Percentiles rank a stretch among this genome's conserved stretches.
Evolutionary conservation across 768 basidiomycete species (phyloP).

Genomic region (Candolleomyces eurysporus): DNA sequence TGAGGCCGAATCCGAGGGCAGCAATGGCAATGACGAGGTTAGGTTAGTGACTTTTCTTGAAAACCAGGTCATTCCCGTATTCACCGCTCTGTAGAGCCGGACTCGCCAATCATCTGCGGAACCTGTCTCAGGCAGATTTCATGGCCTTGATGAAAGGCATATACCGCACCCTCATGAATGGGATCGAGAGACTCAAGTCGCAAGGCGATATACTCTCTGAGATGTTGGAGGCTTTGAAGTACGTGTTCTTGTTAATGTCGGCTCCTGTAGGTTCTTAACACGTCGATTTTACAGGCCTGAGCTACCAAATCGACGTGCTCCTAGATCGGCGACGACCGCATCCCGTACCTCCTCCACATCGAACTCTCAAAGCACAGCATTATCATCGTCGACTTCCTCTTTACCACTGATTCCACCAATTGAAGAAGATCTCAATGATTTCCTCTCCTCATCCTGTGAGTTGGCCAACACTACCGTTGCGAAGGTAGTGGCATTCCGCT

Average conservation of each 20-base stretch:
- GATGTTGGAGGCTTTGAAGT: constrained; percentile 49
- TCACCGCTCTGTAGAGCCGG: constrained; percentile 29
- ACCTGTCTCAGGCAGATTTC: constrained; percentile 70
- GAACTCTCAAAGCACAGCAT: too few species aligned
- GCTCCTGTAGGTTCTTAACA: not conserved
- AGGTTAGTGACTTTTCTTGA: constrained; percentile 6
- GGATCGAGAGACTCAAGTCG: constrained; percentile 63
- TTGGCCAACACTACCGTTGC: constrained; percentile 81
- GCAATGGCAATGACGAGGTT: constrained; percentile 17
- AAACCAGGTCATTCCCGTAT: not conserved
- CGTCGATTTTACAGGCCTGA: constrained; percentile 1
- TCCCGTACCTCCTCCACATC: too few species aligned
- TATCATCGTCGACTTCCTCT: not conserved
- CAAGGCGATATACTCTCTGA: constrained; percentile 59
- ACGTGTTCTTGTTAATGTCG: not conserved
- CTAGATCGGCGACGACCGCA: too few species aligned
- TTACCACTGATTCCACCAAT: constrained; percentile 42
- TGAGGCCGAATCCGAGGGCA: constrained; percentile 51
- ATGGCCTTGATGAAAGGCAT: constrained; percentile 56
- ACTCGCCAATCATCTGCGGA: constrained; percentile 56
- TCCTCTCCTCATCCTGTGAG: constrained; percentile 78
- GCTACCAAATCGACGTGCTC: not conserved
- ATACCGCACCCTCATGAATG: constrained; percentile 60
- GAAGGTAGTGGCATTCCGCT: constrained; percentile 71
- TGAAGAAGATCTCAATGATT: constrained; percentile 71